Evolutionary conservation across 352 stramenopile genomes (phyloP), one percentile per base, ranked within the genome.

Genomic region (Phytophthora capsici): DNA sequence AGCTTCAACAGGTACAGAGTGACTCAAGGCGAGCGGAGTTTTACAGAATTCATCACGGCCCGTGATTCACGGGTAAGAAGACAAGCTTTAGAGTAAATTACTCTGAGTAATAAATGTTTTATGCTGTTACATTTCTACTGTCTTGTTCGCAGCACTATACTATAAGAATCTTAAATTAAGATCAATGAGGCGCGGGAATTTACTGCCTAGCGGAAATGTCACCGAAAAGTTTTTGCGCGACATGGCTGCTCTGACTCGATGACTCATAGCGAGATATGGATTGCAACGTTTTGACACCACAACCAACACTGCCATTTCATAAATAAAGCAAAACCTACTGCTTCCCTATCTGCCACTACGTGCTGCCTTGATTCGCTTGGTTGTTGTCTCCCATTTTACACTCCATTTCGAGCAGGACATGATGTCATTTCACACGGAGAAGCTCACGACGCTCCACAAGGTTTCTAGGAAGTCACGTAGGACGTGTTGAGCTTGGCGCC

Each of bases 401-500:
- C 32, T 2, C 51, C 19, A 19, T 50, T 58, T 58, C 16, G 36
- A 48, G 28, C 28, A 34, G 28, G 9, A 34, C 28, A 34, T 3
- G 28, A 34, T 34, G 28, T 34, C 28, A 34, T 34, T 34, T 34
- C 28, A 26, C 56, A 47, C 13, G 22, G 9, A 57, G 43, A 25
- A 41, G n/a, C 10, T 22, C 12, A 38, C 44, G 17, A 38, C 8
- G 36, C 50, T 38, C 19, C 41, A 36, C 17, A 4, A 20, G 14
- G 40, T 54, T 34, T 57, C 56, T 80, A 83, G 19, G 71, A 80
- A 52, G 77, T 73, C 41, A 84, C 78, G 61, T 89, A 94, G 13
- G 79, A 79, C 23, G 86, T 93, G 37, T 67, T 89, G 41, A 94
- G 77, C 67, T 92, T 94, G 46, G 86, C 85, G 28, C 86, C 86